Conservation (phyloP, 2,329 filamentous ascomycete species). For the Dendryphion nanum region DNA sequence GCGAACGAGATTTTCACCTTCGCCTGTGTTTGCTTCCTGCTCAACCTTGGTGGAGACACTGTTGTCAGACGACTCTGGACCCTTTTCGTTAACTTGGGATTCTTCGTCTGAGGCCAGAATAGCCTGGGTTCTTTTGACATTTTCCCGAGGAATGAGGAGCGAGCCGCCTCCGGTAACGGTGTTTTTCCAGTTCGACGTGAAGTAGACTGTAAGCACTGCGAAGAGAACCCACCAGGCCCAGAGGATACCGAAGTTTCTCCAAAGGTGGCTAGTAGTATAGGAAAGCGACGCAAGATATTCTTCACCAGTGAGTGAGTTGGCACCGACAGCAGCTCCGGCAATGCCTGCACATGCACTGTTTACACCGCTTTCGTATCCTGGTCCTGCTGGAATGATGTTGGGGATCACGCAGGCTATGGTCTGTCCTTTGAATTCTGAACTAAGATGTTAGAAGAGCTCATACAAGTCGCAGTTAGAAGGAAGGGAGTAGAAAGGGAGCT, state of each 20-base stretch:
- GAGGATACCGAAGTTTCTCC: conserved; percentile 65
- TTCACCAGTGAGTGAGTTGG: conserved; percentile 48
- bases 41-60: neutral
- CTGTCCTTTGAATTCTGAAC: conserved; percentile 1
- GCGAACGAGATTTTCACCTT: no score
- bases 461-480: no score
- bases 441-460: no score
- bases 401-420: neutral
- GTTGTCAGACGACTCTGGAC: neutral
- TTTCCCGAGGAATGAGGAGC: conserved; percentile 1
- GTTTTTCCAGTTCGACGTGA: conserved; percentile 2
- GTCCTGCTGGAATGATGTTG: neutral
- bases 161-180: neutral
- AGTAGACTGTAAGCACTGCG: conserved; percentile 34
- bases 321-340: conserved; percentile 22
- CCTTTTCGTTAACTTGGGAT: neutral
- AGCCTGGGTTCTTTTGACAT: neutral
- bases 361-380: neutral
- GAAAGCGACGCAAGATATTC: conserved; percentile 55
- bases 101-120: neutral
- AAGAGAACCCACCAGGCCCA: conserved; percentile 61
- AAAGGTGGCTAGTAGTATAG: conserved; percentile 24
- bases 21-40: no score
- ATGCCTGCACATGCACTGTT: conserved; percentile 44
- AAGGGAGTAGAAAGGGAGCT: no score